Evolutionary conservation across 1,139 yeast genomes (phyloP).

Genomic region (Candida sp.): DNA sequence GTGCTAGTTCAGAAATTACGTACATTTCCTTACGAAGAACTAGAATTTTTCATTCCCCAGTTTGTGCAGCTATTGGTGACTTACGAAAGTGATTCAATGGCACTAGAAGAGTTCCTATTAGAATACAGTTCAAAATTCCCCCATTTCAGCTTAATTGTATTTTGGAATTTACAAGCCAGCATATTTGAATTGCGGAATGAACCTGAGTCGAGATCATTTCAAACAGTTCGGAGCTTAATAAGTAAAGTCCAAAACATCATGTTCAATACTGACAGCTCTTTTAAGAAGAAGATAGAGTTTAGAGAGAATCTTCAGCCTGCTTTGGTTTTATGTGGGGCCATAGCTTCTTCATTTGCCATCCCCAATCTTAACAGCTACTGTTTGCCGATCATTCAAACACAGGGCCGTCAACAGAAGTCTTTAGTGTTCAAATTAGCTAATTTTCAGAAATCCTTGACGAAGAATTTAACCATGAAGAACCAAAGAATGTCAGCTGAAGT

Average conservation of each 20-base stretch:
- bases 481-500: slow-evolving; percentile 20
- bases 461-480: slow-evolving; percentile 67
- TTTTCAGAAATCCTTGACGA: slow-evolving; percentile 64
- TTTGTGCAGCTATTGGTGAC: slow-evolving; percentile 82
- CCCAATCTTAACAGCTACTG: slow-evolving; percentile 41
- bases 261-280: slow-evolving; percentile 47
- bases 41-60: slow-evolving; percentile 93
- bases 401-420: slow-evolving; percentile 81
- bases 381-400: slow-evolving; percentile 71
- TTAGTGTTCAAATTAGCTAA: slow-evolving; percentile 77
- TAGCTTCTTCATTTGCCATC: slow-evolving; percentile 65
- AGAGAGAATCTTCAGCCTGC: slow-evolving; percentile 89
- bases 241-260: slow-evolving; percentile 81
- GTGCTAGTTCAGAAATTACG: slow-evolving; percentile 68
- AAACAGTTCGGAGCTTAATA: slow-evolving; percentile 76
- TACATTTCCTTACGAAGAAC: slow-evolving; percentile 64
- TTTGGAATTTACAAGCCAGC: slow-evolving; percentile 92
- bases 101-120: slow-evolving; percentile 79
- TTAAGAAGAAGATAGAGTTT: slow-evolving; percentile 43
- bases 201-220: slow-evolving; percentile 83
- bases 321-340: slow-evolving; percentile 63
- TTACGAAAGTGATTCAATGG: slow-evolving; percentile 91
- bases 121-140: slow-evolving; percentile 77
- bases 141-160: slow-evolving; percentile 81
- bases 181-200: slow-evolving; percentile 63